A percentile compares a stretch with the other conserved stretches of the same genome.
phyloP scores from a whole-genome alignment of 352 stramenopile genomes.

The Plasmopara halstedii region DNA sequence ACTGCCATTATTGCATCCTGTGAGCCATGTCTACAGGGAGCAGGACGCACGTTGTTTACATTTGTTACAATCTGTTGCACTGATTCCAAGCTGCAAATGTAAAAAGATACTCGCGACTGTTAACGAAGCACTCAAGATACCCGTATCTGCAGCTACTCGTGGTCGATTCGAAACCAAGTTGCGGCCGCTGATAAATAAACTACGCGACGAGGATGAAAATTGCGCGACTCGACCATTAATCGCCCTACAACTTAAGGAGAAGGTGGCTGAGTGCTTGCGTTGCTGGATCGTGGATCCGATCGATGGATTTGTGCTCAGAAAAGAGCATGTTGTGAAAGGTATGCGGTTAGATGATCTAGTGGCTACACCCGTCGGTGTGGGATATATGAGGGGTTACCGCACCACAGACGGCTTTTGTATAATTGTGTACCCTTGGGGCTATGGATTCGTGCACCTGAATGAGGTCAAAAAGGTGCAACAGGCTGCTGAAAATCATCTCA shows the following conservation, averaged over 20 bases:
- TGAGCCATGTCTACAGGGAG: conserved; percentile 45
- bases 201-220: conserved; percentile 6
- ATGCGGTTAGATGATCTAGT: conserved; percentile 59
- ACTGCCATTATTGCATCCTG: conserved; percentile 39
- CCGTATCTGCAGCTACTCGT: conserved; percentile 23
- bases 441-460: conserved; percentile 60
- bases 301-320: conserved; percentile 57
- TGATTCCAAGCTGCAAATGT: conserved; percentile 52
- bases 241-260: conserved; percentile 59
- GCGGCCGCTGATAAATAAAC: conserved; percentile 15
- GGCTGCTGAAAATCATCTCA: conserved; percentile 26
- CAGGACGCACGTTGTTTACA: conserved; percentile 64
- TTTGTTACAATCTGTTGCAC: conserved; percentile 48
- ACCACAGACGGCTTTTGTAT: conserved; percentile 52
- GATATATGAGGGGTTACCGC: conserved; percentile 56
- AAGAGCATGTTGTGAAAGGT: conserved; percentile 59
- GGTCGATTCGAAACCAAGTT: conserved; percentile 29
- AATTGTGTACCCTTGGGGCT: conserved; percentile 64
- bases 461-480: conserved; percentile 39
- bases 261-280: conserved; percentile 55
- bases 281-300: conserved; percentile 64
- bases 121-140: conserved; percentile 40
- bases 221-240: conserved; percentile 22
- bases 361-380: conserved; percentile 46
- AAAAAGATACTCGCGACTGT: conserved; percentile 43